Evolutionary conservation across 139 green algal genomes (phyloP), one percentile per base, ranked within the genome.

Genomic region (Dunaliella primolecta): DNA sequence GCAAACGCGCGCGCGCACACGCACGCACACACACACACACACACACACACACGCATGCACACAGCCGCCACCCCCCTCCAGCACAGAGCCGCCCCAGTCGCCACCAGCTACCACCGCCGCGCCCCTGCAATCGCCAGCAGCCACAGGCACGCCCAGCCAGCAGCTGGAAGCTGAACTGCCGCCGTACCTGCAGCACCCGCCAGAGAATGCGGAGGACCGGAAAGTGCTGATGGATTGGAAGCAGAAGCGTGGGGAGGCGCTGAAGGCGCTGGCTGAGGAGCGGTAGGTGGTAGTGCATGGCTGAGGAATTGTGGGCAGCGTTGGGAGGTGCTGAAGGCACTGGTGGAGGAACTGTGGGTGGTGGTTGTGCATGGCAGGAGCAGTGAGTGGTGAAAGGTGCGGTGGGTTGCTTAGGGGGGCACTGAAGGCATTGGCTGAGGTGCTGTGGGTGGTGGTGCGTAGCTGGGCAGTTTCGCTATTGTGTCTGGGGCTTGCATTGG

Each of bases 221-320:
- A 86, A 88, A 55, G 84, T 85, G n/a, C 81, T 90, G 82, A 84
- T 77, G 25, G 86, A 78, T 81, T 92, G 86, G 78, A 37, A 24
- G 15, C 34, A 33, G 35, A 21, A 82, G 78, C 78, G 36, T 37
- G 31, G 20, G 2, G 75, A 37, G 32, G 31, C 75, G 32, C 30
- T 38, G 3, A 80, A 80, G 75, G 32, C 30, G 75, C 75, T 80
- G 30, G 31, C 2, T 15, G 30, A 55, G 30, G 32, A 80, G 31
- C 37, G 32, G 75, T 80, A 30, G 20, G 71, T 24, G 15, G 71
- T 78, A 29, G 21, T 11, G 71, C 20, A 23, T n/a, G n/a, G n/a
- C n/a, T n/a, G n/a, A n/a, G n/a, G n/a, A n/a, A n/a, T n/a, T n/a
- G n/a, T n/a, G n/a, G n/a, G n/a, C n/a, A n/a, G n/a, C n/a, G n/a